Evolutionary conservation across 306 rosid species (phyloP).

Genomic region (Parietaria judaica): DNA sequence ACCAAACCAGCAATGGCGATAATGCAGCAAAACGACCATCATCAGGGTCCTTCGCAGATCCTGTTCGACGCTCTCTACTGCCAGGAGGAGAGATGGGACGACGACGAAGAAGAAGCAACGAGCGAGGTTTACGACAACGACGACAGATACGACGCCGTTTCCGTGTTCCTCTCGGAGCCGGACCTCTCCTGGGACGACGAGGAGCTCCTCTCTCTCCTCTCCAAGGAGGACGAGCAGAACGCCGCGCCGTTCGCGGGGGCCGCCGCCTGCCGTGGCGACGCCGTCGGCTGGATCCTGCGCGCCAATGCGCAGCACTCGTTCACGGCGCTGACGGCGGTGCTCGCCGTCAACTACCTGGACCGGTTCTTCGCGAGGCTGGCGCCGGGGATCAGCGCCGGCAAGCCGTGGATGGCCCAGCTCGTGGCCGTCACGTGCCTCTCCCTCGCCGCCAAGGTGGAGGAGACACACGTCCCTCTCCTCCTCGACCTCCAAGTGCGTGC

Average conservation of each 20-base stretch:
- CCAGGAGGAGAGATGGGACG: constrained; percentile 66
- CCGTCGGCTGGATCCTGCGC: constrained; percentile 73
- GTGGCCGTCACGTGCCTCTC: constrained; percentile 89
- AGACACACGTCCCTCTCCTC: constrained; percentile 84
- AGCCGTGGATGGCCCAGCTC: constrained; percentile 87
- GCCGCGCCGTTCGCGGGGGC: not conserved
- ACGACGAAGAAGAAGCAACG: constrained; percentile 20
- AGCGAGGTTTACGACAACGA: constrained; percentile 28
- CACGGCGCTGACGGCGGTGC: constrained; percentile 67
- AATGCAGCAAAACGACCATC: constrained; percentile 23
- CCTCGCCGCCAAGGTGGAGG: constrained; percentile 93
- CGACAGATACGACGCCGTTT: constrained; percentile 1
- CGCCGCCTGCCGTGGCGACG: constrained; percentile 33
- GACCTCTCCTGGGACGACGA: constrained; percentile 71
- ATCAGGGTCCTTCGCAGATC: constrained; percentile 22
- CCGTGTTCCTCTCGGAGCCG: constrained; percentile 44
- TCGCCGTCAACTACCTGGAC: constrained; percentile 71
- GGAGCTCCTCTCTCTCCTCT: constrained; percentile 52
- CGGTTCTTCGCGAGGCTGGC: constrained; percentile 50
- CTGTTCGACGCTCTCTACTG: constrained; percentile 66
- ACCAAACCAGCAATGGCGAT: constrained; percentile 53
- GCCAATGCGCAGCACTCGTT: constrained; percentile 66
- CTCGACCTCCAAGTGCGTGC: constrained; percentile 72
- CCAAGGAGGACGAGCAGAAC: constrained; percentile 47
- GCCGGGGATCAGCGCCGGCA: constrained; percentile 41